Conservation (phyloP, 2,329 filamentous ascomycete genomes). For the Sporothrix inflata region DNA sequence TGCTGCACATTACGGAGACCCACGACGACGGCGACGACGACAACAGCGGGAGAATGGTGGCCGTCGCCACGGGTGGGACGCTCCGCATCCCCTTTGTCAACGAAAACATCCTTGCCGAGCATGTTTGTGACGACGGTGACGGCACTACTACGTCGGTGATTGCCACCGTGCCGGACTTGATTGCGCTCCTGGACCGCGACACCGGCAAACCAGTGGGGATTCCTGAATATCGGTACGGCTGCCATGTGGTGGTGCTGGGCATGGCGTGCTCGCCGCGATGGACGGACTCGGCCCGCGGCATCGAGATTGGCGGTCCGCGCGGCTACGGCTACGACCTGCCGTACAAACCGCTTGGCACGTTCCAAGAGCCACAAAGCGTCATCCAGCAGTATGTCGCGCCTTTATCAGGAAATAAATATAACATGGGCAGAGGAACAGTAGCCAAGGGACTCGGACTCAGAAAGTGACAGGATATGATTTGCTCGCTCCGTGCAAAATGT, state of each 20-base stretch:
- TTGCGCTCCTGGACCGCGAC: background rate
- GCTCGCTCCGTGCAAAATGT: too few species aligned
- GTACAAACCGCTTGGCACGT: constrained; percentile 1
- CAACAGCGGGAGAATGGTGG: background rate
- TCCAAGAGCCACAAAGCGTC: background rate
- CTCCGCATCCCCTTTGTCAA: background rate
- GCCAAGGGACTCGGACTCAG: too few species aligned
- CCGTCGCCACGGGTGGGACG: background rate
- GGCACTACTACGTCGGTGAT: background rate
- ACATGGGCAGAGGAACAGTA: too few species aligned
- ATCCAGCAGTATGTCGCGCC: background rate
- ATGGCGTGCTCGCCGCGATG: background rate
- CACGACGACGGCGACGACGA: background rate
- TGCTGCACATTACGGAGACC: background rate
- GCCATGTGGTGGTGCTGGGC: background rate
- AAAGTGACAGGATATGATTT: background rate
- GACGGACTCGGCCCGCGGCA: background rate
- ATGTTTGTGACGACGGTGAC: background rate
- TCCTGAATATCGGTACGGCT: background rate
- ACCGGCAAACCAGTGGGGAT: background rate
- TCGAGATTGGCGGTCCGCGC: background rate
- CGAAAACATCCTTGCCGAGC: constrained; percentile 3
- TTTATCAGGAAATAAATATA: background rate
- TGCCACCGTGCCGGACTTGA: background rate
- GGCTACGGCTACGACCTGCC: background rate